Percentiles rank a stretch among this genome's conserved stretches.
These are phyloP conservation scores for Erythrophleum ivorense DNA, from an alignment of 331 rosid genomes.

Conservation along the genomic window DNA sequence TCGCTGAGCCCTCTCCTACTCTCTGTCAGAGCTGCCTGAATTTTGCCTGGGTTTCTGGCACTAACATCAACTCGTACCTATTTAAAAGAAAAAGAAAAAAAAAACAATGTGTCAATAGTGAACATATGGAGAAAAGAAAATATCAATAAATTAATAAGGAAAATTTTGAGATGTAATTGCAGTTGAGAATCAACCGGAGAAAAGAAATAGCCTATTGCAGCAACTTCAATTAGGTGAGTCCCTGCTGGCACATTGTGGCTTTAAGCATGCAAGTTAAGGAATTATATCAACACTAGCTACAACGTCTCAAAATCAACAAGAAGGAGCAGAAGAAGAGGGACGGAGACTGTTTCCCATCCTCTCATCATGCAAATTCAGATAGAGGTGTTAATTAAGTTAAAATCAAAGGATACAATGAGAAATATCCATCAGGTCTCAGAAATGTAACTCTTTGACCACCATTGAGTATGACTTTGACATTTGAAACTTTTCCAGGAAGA, in stretches of 20 bases:
- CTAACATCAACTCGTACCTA: constrained; percentile 99
- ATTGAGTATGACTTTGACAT: constrained; percentile 88
- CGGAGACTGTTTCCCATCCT: constrained; percentile 16
- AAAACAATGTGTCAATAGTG: not conserved
- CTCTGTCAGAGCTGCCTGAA: constrained; percentile 97
- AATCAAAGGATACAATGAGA: constrained; percentile 91
- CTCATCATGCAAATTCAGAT: constrained; percentile 27
- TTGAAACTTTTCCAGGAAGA: constrained; percentile 73
- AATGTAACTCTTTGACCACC: constrained; percentile 92
- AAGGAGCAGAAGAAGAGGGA: constrained; percentile 2
- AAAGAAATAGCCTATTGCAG: constrained; percentile 83
- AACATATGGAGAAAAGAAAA: constrained; percentile 18
- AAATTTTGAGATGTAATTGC: constrained; percentile 29
- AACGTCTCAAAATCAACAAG: constrained; percentile 27
- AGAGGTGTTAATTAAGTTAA: constrained; percentile 3
- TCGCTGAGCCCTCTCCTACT: constrained; percentile 79
- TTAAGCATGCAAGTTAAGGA: constrained; percentile 64
- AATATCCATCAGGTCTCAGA: constrained; percentile 94
- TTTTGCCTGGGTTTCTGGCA: constrained; percentile 94
- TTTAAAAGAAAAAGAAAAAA: not conserved
- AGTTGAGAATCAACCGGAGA: constrained; percentile 73
- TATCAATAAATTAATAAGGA: not conserved
- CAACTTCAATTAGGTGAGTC: constrained; percentile 96
- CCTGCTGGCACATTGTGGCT: constrained; percentile 96
- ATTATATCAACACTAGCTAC: constrained; percentile 21